Percentiles rank a stretch among this genome's conserved stretches.
These are phyloP conservation scores for Curvularia eragrostidis DNA, from an alignment of 2,329 filamentous ascomycete genomes.

Conservation along the genomic window DNA sequence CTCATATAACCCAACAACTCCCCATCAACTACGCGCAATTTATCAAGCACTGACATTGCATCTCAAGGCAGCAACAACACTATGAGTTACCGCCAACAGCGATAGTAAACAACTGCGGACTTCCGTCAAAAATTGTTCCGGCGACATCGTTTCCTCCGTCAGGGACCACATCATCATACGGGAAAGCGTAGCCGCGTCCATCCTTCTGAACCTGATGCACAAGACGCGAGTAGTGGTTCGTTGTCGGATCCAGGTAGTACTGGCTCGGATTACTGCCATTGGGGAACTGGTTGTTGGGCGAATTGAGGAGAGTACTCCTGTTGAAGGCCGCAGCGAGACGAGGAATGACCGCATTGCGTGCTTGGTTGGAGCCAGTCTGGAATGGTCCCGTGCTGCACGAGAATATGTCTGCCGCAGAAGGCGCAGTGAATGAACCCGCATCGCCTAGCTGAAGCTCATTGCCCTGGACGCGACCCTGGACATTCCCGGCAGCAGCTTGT, in stretches of 20 bases:
- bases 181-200: conserved; percentile 68
- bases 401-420: conserved; percentile 68
- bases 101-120: conserved; percentile 56
- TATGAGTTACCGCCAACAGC: conserved; percentile 54
- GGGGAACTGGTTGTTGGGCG: conserved; percentile 46
- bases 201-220: conserved; percentile 67
- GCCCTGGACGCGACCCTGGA: conserved; percentile 58
- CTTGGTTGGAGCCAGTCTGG: conserved; percentile 50
- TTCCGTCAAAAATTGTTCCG: conserved; percentile 58
- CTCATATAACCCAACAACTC: background rate
- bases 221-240: conserved; percentile 66
- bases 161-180: conserved; percentile 72
- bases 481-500: conserved; percentile 64
- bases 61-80: background rate
- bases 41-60: background rate
- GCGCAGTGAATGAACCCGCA: conserved; percentile 61
- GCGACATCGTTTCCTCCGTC: conserved; percentile 62
- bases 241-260: conserved; percentile 49
- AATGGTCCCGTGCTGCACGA: conserved; percentile 71
- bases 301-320: conserved; percentile 69
- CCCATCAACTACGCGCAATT: background rate
- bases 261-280: conserved; percentile 39
- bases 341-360: conserved; percentile 68
- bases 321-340: conserved; percentile 79
- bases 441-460: conserved; percentile 52